Conservation (phyloP, 1,139 yeast genomes). For the Entelexis sorbosivorans region DNA sequence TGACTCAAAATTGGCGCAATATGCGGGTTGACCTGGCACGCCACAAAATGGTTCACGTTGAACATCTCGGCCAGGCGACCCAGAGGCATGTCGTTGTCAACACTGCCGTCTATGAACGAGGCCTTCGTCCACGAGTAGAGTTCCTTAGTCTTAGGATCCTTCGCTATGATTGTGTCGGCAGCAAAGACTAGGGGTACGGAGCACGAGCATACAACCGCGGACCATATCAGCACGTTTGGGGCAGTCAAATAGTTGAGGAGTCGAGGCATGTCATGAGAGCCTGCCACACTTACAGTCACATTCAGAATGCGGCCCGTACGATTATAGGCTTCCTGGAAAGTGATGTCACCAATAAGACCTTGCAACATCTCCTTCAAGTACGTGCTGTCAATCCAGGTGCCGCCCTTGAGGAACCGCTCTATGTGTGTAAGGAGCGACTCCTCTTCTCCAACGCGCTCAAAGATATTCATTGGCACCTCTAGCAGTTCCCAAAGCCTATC, state of each 20-base stretch:
- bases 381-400: conserved; percentile 77
- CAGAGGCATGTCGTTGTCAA: conserved; percentile 86
- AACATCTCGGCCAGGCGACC: conserved; percentile 88
- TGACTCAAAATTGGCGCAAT: conserved; percentile 63
- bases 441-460: conserved; percentile 44
- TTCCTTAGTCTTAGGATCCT: conserved; percentile 56
- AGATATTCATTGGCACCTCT: conserved; percentile 56
- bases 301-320: conserved; percentile 75
- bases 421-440: conserved; percentile 42
- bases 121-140: conserved; percentile 75
- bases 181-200: conserved; percentile 87
- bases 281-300: conserved; percentile 79
- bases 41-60: conserved; percentile 91
- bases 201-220: conserved; percentile 96
- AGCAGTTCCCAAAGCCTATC: conserved; percentile 32
- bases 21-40: conserved; percentile 94
- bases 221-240: conserved; percentile 85
- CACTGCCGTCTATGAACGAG: conserved; percentile 89
- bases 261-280: conserved; percentile 36
- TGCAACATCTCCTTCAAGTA: conserved; percentile 65
- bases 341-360: conserved; percentile 75
- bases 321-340: conserved; percentile 88
- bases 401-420: conserved; percentile 59
- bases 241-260: conserved; percentile 83
- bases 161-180: conserved; percentile 74